phyloP scores from a whole-genome alignment of 495 filamentous ascomycete genomes.

The Aspergillus mulundensis region DNA sequence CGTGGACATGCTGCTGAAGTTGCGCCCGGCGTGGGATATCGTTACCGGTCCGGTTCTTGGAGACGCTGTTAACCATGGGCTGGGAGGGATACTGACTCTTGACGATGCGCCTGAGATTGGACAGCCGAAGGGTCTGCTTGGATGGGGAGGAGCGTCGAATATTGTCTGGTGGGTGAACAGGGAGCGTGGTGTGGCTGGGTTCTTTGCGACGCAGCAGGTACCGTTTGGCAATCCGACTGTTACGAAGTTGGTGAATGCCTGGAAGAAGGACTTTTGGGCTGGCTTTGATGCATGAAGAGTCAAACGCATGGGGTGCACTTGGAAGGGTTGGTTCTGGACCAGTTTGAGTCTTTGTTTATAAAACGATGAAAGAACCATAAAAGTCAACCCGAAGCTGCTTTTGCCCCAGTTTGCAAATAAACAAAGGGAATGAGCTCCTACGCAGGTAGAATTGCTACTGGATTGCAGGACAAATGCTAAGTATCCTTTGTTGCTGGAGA shows the following conservation, averaged over 20 bases:
- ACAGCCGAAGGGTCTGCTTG: neutral
- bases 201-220: constrained; percentile 9
- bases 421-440: too few relatives aligned
- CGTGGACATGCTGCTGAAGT: neutral
- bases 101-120: neutral
- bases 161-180: constrained; percentile 13
- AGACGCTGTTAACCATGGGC: constrained; percentile 3
- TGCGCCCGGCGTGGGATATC: neutral
- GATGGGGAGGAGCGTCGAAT: constrained; percentile 8
- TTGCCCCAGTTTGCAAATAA: too few relatives aligned
- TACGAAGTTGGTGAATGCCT: constrained; percentile 4
- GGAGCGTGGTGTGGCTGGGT: constrained; percentile 4
- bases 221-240: constrained; percentile 3
- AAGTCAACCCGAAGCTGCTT: too few relatives aligned
- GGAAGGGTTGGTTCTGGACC: too few relatives aligned
- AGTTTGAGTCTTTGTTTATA: too few relatives aligned
- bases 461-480: neutral
- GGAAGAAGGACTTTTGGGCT: constrained; percentile 11
- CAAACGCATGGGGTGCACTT: too few relatives aligned
- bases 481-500: neutral
- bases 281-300: neutral
- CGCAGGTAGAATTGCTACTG: too few relatives aligned
- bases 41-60: neutral
- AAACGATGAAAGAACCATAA: too few relatives aligned
- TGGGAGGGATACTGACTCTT: neutral